These are phyloP conservation scores for Neurospora sp. DNA, from an alignment of 495 filamentous ascomycete genomes.

Conservation along the genomic window DNA sequence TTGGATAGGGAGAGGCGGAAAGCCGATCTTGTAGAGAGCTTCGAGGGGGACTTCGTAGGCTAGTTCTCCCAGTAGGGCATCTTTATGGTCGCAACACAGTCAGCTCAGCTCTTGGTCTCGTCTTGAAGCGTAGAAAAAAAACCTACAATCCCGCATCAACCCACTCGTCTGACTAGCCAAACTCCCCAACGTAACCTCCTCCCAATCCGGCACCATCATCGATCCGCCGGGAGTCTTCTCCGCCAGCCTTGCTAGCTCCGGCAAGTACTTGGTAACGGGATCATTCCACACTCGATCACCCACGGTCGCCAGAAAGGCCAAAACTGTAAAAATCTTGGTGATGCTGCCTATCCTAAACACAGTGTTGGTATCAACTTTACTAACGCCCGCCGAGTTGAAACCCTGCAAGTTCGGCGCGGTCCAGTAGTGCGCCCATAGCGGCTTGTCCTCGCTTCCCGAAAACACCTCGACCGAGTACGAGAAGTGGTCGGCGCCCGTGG, in stretches of 20 bases:
- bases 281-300: conserved; percentile 29
- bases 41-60: conserved; percentile 25
- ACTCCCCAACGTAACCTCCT: conserved; percentile 44
- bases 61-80: conserved; percentile 29
- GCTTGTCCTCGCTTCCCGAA: conserved; percentile 27
- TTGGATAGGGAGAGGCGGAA: conserved; percentile 26
- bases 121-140: no score
- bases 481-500: conserved; percentile 24
- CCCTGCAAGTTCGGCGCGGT: conserved; percentile 32
- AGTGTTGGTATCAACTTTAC: conserved; percentile 30
- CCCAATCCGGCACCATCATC: conserved; percentile 38
- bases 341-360: conserved; percentile 41
- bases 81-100: conserved; percentile 14
- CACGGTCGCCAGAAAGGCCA: conserved; percentile 30
- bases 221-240: conserved; percentile 24
- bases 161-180: conserved; percentile 45
- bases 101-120: background rate
- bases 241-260: conserved; percentile 35
- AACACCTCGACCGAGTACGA: conserved; percentile 43
- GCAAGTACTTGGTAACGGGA: conserved; percentile 40
- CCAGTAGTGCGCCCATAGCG: conserved; percentile 38
- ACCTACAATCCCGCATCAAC: conserved; percentile 30
- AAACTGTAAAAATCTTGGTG: conserved; percentile 39
- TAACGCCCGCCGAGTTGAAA: conserved; percentile 29
- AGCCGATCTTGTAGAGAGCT: conserved; percentile 17